Base-by-base conservation (phyloP, 768 basidiomycete species). In the Scleroderma bovista region DNA sequence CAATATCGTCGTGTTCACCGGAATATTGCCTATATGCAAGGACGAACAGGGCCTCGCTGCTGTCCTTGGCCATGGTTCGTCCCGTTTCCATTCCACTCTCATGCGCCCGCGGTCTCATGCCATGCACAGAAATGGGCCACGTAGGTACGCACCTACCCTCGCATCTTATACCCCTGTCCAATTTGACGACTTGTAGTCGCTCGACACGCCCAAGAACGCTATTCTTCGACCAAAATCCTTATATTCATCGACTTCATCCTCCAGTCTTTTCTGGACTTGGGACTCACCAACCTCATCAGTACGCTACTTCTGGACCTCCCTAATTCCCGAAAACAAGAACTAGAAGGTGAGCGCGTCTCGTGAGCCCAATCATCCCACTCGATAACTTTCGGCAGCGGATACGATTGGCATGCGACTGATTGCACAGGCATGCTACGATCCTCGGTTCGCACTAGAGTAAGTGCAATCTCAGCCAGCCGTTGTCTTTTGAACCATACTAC, bases 341-440 rank as follows among this genome's bases (percentile, higher is more conserved):
- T 76, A 3, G 93, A 97, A 77, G 88, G 88, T 82, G 29, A 47
- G 60, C 34, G 17, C 12, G 26, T 29, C 26, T 29, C 5, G 26
- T 29, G 26, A 29, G 26, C 26, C 12, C 29, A 12, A n/a, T 19
- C 19, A n/a, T 42, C 23, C 19, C 15, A 26, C 15, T 36, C 51
- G 17, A 22, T 11, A 33, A 29, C 15, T 11, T 15, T 42, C n/a
- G 31, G 15, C 55, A 91, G 94, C 94, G 33, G 94, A 97, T 62
- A 75, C 80, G 24, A 86, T 98, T 45, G 94, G 95, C 8, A 65
- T 97, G 41, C 75, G 76, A 6, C 73, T 97, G 23, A 86, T 86
- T 71, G 76, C 90, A 44, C 77, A 75, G 56, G 94, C 93, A 0
- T 98, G 94, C 68, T 97, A 81, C 63, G 79, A 97, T 60, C 93